phyloP scores from a whole-genome alignment of 2,329 filamentous ascomycete genomes.

The Ophiostoma ulmi region DNA sequence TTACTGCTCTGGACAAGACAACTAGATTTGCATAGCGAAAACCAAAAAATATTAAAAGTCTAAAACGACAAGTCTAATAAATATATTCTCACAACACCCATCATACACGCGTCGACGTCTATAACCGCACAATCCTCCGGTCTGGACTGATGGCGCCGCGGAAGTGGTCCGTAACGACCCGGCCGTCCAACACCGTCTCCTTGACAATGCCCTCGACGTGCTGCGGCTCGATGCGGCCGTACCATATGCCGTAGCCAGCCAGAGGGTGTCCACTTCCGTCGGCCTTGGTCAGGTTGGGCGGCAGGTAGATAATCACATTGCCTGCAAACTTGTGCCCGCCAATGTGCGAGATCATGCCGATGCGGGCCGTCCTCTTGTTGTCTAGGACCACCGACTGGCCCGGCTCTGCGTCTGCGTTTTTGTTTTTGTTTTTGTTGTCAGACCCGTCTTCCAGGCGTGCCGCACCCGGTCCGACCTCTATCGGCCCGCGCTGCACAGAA shows the following conservation, averaged over 20 bases:
- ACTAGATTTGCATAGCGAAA: conserved; percentile 13
- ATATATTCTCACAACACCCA: not conserved
- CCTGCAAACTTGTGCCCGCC: conserved; percentile 83
- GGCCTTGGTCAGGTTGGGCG: conserved; percentile 44
- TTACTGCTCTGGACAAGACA: not conserved
- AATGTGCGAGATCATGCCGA: conserved; percentile 72
- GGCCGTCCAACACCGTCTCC: conserved; percentile 64
- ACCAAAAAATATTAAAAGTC: not conserved
- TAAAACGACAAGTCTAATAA: not conserved
- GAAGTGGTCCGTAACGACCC: conserved; percentile 65
- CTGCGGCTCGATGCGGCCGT: conserved; percentile 68
- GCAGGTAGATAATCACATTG: conserved; percentile 77
- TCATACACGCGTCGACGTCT: not conserved
- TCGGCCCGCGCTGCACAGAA: conserved; percentile 44
- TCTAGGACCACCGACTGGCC: not conserved
- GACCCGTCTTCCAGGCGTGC: not conserved
- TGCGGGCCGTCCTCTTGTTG: conserved; percentile 44
- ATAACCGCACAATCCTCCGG: conserved; percentile 46
- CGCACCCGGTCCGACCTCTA: conserved; percentile 34
- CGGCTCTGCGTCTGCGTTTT: not conserved
- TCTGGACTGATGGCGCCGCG: conserved; percentile 60
- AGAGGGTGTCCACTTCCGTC: conserved; percentile 52
- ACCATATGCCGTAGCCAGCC: conserved; percentile 72
- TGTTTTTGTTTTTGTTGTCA: not conserved
- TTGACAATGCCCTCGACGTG: conserved; percentile 71